Base-by-base conservation (phyloP, 2,329 filamentous ascomycete genomes). In the Aureobasidium mangrovei region DNA sequence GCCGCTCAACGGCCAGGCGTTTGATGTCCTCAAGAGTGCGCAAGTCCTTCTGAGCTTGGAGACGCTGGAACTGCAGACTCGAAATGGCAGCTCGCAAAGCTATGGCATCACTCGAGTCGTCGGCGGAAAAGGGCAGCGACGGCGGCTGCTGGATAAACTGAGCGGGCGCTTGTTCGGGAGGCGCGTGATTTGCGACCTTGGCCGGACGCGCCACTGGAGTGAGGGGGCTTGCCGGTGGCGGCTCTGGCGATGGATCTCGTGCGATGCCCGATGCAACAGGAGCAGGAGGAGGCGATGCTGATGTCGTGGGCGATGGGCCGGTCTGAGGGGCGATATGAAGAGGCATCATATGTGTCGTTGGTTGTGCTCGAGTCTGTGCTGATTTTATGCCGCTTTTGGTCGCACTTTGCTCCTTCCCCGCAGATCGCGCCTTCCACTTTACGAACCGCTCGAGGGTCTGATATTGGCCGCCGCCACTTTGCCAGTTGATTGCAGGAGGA, bases 71-170 rank as follows among this genome's bases (percentile, higher is more conserved):
- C 71, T 95, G 89, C 44, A 97, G 76, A 49, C 95, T 83, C 7
- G 88, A 85, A 57, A 96, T 89, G 43, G 91, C 88, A 28, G 86
- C 88, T 60, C 85, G 84, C 57, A 96, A 77, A 4, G 91, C 91
- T 57, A 96, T 85, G 27, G 86, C 89, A 73, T 97, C 91, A 6
- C 88, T 84, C 65, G 95, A 95, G 48, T 76, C 72, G 57, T 69
- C 71, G 60, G 72, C 70, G 24, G 70, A 70, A 60, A 77, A 76
- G 6, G 74, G 70, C 41, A 71, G 64, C 18, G 72, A 67, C 27
- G 70, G 63, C 28, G 74, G 74, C 55, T 69, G 70, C 10, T 67
- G 64, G 32, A 70, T 72, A 62, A 72, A 74, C 35, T 64, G 57
- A 7, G 65, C 58, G 7, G 62, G 60, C 27, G 3, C 53, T 56